Percentiles rank a stretch among this genome's conserved stretches.
These are phyloP conservation scores for Yamadazyma paraphyllophila DNA, from an alignment of 805 yeast genomes.

Conservation along the genomic window DNA sequence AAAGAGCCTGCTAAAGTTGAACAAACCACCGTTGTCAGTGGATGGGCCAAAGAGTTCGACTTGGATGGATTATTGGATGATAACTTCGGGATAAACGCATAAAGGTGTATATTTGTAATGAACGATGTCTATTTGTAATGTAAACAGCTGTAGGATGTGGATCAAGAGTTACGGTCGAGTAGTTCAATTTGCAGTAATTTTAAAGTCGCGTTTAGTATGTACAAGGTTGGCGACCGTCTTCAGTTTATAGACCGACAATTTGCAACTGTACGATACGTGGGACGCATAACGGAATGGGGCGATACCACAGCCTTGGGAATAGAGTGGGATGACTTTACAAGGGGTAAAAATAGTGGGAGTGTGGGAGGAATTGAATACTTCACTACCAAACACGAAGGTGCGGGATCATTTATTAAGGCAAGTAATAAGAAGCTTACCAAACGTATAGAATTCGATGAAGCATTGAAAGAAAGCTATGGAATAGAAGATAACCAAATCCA, in stretches of 20 bases:
- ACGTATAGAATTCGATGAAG: constrained; percentile 41
- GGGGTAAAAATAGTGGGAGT: constrained; percentile 75
- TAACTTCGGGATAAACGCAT: constrained; percentile 28
- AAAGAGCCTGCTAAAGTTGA: constrained; percentile 51
- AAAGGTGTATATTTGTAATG: constrained; percentile 4
- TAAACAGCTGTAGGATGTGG: no score
- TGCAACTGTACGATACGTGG: constrained; percentile 65
- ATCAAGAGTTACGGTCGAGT: no score
- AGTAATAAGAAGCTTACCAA: constrained; percentile 31
- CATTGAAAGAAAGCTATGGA: constrained; percentile 35
- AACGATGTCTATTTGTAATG: neutral
- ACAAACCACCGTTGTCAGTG: constrained; percentile 75
- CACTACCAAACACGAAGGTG: constrained; percentile 25
- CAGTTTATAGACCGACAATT: constrained; percentile 37
- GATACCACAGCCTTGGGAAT: constrained; percentile 63
- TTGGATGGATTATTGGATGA: constrained; percentile 72
- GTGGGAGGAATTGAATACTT: constrained; percentile 59
- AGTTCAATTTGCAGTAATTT: neutral
- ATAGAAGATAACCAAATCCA: constrained; percentile 24
- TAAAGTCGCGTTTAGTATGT: constrained; percentile 1
- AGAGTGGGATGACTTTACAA: constrained; percentile 74
- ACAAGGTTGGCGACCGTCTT: constrained; percentile 18
- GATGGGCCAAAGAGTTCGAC: constrained; percentile 94
- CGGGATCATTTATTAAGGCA: constrained; percentile 66
- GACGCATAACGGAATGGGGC: constrained; percentile 59